Base-by-base conservation (phyloP, 371 early-diverging fungal genomes). In the Sporodiniella umbellata region DNA sequence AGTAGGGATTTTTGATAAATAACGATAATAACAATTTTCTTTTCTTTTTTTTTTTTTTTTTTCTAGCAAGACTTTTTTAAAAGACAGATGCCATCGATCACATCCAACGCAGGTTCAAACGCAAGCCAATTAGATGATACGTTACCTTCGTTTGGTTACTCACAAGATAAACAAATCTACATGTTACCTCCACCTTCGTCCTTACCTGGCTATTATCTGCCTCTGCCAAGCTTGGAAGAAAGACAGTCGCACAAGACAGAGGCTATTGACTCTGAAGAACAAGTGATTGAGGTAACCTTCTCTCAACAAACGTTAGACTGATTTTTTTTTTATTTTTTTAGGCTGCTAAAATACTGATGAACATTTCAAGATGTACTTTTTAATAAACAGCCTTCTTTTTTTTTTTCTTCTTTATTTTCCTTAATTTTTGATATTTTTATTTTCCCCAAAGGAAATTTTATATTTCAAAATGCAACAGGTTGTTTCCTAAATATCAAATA, bases 341-440 rank as follows among this genome's bases (percentile, higher is more conserved):
- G 72, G 72, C 75, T 55, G 72, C 75, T 15, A 65, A 71, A 49
- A 75, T 71, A 51, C 50, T 75, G 15, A 67, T 71, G 72, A 64
- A 69, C 31, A 75, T 75, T 45, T 71, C 75, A n/a, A 60, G 64
- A 50, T 66, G 67, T 44, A 62, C 64, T 22, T 65, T 69, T 14
- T 31, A 45, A 45, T 45, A 45, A 31, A 28, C 30, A n/a, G n/a
- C n/a, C n/a, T n/a, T n/a, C n/a, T n/a, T n/a, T n/a, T n/a, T n/a
- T n/a, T n/a, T n/a, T n/a, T n/a, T n/a, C n/a, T n/a, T 28, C 10
- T 28, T 4, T 28, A 28, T 28, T 28, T 28, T 4, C 30, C 10
- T 10, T 28, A 28, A 28, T 28, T 45, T 30, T 30, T 19, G 12
- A 6, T 30, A 14, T 28, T 45, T 17, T 30, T 28, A 15, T 44